These are phyloP conservation scores for Komagataella pseudopastoris DNA, from an alignment of 805 yeast genomes.

Conservation along the genomic window DNA sequence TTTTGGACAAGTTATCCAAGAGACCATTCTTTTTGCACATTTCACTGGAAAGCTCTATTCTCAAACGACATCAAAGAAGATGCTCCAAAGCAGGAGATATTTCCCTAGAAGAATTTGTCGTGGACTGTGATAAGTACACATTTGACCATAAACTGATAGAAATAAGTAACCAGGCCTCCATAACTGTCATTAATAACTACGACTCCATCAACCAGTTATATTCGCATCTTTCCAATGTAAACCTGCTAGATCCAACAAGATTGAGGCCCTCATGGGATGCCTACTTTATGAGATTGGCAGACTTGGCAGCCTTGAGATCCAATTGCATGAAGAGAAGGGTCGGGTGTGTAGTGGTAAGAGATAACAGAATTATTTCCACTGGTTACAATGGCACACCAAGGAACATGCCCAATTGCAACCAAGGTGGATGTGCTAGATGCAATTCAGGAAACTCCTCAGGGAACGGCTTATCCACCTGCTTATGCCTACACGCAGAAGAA, in stretches of 20 bases:
- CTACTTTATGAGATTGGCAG: slow-evolving; percentile 88
- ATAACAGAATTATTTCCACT: slow-evolving; percentile 79
- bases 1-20: slow-evolving; percentile 35
- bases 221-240: slow-evolving; percentile 22
- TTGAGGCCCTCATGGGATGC: slow-evolving; percentile 93
- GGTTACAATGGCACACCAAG: slow-evolving; percentile 98
- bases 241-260: slow-evolving; percentile 38
- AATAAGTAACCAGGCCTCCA: slow-evolving; percentile 32
- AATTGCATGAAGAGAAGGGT: slow-evolving; percentile 97
- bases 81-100: not conserved
- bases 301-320: slow-evolving; percentile 81
- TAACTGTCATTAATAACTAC: slow-evolving; percentile 43
- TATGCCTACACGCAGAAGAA: slow-evolving; percentile 95
- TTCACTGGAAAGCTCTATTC: slow-evolving; percentile 61
- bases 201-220: slow-evolving; percentile 21
- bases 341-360: slow-evolving; percentile 89
- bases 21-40: slow-evolving; percentile 80
- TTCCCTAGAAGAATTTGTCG: slow-evolving; percentile 22
- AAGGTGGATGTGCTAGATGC: slow-evolving; percentile 91
- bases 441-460: slow-evolving; percentile 58
- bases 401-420: slow-evolving; percentile 75
- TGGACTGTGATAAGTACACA: slow-evolving; percentile 13
- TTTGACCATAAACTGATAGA: slow-evolving; percentile 19
- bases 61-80: slow-evolving; percentile 26
- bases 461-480: slow-evolving; percentile 61